Evolutionary conservation across 2,329 filamentous ascomycete genomes (phyloP), one percentile per base, ranked within the genome.

Genomic region (Thielaviopsis punctulata): DNA sequence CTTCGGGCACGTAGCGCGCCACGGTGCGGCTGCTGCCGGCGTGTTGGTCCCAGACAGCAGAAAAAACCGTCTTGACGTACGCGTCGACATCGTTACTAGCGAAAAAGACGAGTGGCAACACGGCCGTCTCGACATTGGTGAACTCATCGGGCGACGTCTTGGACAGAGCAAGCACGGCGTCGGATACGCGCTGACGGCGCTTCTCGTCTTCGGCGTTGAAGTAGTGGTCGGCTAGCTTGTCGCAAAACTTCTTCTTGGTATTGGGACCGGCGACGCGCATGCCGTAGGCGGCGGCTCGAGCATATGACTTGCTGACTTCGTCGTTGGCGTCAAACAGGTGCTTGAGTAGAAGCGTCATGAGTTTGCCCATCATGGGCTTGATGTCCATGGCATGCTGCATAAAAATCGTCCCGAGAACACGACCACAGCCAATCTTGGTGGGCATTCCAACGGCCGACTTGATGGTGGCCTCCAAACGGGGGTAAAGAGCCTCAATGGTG

Each of bases 111-210:
- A 96, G 90, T 0, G 92, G 92, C 2, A 98, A 68, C 2, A 94
- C 75, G 4, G 78, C 74, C 0, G 80, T 72, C 52, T 89, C 83
- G 27, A 95, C 74, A 1, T 80, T 73, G 47, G 81, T 82, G 65
- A 96, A 95, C 47, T 86, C 80, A 65, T 98, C 92, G 2, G 87
- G 86, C 0, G 90, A 88, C 54, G 90, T 75, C 65, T 93, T 94
- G 13, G 86, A 84, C 15, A 94, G 75, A 0, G 87, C 81, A 46
- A 88, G 76, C 9, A 94, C 69, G n/a, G 89, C 82, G 60, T 95
- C 88, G 2, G 84, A 85, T 2, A 89, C 74, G 54, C 90, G 82
- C 48, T 85, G 75, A 23, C 88, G 80, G 9, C 79, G 76, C 1
- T 72, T 70, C 56, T 89, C 82, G 56, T 93, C 86, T 60, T 95